Base-by-base conservation (phyloP, 352 stramenopile genomes). In the Pythium utonaiense region DNA sequence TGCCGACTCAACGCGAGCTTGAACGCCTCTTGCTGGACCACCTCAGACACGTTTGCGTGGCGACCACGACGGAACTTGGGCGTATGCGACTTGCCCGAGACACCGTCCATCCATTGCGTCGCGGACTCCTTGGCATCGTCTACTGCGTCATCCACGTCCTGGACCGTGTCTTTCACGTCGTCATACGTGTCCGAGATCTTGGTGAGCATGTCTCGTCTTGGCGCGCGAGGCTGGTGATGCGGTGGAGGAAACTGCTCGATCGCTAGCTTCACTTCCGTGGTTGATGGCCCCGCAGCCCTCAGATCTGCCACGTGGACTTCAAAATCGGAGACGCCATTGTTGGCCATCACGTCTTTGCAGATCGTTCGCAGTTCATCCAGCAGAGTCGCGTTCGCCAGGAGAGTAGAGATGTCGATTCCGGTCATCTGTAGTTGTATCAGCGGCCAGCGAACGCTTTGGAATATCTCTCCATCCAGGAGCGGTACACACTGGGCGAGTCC, bases 381-480 rank as follows among this genome's bases (percentile, higher is more conserved):
- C 16, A 61, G 38, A 14, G 42, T 41, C 25, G 28, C 21, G 24
- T 57, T 61, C 12, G 30, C 34, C 9, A 57, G 24, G 12, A 64
- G 34, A 3, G 40, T n/a, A 2, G 16, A 22, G 1, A 12, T 17
- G 13, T 16, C 12, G 22, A 65, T 28, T 17, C 65, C 65, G 13
- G 58, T n/a, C 16, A 72, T 40, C 40, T 14, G 24, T 14, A 60
- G 25, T 21, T 69, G 36, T 0, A 56, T 38, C 0, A 24, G 53
- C 6, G 30, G 53, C 65, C 65, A 72, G 48, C 14, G 16, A 27
- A 83, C 64, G 7, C 58, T 31, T 25, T 86, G 72, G 42, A 80
- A 68, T 12, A 85, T 62, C 52, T 86, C 74, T 24, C 78, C 78
- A 45, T 50, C 31, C 5, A 53, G 57, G 5, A 75, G 60, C 38